Conservation (phyloP, 345 rosid species). For the Noccaea bulbosa region DNA sequence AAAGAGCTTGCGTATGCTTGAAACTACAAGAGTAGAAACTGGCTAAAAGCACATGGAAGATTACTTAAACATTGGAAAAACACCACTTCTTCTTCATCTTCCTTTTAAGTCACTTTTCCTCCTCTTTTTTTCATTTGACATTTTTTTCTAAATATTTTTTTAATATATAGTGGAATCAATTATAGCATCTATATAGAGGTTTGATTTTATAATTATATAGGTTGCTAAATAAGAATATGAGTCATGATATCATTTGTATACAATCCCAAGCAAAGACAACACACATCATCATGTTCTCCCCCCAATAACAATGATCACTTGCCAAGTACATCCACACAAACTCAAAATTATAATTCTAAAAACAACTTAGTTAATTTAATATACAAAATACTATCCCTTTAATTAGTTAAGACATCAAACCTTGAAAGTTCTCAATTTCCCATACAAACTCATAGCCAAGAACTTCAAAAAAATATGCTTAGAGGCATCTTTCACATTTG, state of each 20-base stretch:
- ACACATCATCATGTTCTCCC: conserved; percentile 45
- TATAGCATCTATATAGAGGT: conserved; percentile 22
- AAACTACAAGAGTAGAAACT: conserved; percentile 43
- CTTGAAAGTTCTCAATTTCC: conserved; percentile 33
- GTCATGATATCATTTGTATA: conserved; percentile 37
- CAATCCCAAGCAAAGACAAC: conserved; percentile 50
- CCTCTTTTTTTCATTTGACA: conserved; percentile 38
- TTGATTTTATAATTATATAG: conserved; percentile 32
- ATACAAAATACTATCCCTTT: conserved; percentile 21
- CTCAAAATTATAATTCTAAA: conserved; percentile 7
- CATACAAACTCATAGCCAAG: conserved; percentile 39
- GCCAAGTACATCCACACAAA: conserved; percentile 37
- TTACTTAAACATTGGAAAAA: conserved; percentile 45
- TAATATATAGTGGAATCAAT: conserved; percentile 29
- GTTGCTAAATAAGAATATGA: conserved; percentile 30
- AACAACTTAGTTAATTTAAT: neutral
- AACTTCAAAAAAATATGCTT: conserved; percentile 32
- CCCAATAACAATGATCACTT: conserved; percentile 39
- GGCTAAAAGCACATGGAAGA: conserved; percentile 47
- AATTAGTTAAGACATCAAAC: conserved; percentile 43
- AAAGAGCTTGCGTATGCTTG: conserved; percentile 42
- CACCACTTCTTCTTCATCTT: conserved; percentile 36
- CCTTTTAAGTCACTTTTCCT: conserved; percentile 47
- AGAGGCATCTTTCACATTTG: conserved; percentile 39
- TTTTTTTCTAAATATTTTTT: conserved; percentile 18